phyloP scores from a whole-genome alignment of 352 stramenopile genomes.

The Pelagophyceae sp. region DNA sequence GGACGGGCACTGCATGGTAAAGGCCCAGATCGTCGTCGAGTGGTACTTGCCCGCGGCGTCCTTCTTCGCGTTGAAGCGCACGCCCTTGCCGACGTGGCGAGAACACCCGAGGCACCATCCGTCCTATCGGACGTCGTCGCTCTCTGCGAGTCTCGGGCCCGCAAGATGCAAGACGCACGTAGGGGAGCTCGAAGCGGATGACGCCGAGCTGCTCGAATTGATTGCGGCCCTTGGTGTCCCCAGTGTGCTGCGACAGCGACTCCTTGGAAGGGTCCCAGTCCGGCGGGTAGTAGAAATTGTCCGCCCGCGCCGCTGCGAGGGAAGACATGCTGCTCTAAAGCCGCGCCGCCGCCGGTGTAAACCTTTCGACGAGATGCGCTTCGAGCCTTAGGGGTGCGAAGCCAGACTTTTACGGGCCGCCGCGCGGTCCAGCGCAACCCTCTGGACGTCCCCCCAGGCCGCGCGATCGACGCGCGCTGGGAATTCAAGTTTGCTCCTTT shows the following conservation, averaged over 20 bases:
- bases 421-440: too few species aligned
- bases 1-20: constrained; percentile 77
- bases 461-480: too few species aligned
- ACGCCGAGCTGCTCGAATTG: constrained; percentile 77
- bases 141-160: too few species aligned
- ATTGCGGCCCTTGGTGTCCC: constrained; percentile 65
- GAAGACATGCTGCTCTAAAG: constrained; percentile 78
- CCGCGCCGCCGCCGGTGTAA: too few species aligned
- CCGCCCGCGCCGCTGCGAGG: constrained; percentile 85
- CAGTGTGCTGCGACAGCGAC: constrained; percentile 63
- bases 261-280: constrained; percentile 74
- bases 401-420: too few species aligned
- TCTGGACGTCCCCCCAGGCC: too few species aligned
- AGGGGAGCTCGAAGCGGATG: constrained; percentile 94
- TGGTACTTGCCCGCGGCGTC: constrained; percentile 76
- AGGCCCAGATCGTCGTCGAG: constrained; percentile 80
- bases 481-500: too few species aligned
- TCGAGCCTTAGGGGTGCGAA: too few species aligned
- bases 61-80: constrained; percentile 94
- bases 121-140: constrained; percentile 94
- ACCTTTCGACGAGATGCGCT: too few species aligned
- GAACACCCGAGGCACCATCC: constrained; percentile 66
- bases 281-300: constrained; percentile 93
- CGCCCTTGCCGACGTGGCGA: constrained; percentile 57
- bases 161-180: too few species aligned